Conservation (phyloP, 2,329 filamentous ascomycete genomes). For the Hymenoscyphus linearis region DNA sequence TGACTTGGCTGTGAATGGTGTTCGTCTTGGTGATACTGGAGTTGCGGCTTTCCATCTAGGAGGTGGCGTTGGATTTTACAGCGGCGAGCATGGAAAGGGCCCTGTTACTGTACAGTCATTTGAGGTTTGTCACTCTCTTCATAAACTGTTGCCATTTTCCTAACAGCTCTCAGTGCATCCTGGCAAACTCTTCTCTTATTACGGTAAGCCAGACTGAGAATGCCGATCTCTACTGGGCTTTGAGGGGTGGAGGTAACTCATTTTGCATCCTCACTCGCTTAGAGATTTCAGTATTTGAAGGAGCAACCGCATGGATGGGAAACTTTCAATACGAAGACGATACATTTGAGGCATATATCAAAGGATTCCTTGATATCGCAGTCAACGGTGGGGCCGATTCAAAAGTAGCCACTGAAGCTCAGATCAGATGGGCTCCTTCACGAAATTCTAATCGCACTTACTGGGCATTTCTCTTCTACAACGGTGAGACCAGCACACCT, state of each 20-base stretch:
- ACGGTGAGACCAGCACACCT: conserved; percentile 9
- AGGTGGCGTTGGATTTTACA: conserved; percentile 19
- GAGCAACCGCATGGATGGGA: conserved; percentile 12
- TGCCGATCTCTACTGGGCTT: conserved; percentile 37
- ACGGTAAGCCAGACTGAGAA: conserved; percentile 35
- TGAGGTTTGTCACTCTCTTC: conserved; percentile 8
- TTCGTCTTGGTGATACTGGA: conserved; percentile 14
- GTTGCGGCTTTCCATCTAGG: conserved; percentile 18
- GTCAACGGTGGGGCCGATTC: conserved; percentile 1
- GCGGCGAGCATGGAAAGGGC: conserved; percentile 17
- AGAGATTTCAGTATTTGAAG: conserved; percentile 12
- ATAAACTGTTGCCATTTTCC: neutral
- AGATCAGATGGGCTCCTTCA: conserved; percentile 1
- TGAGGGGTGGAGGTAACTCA: conserved; percentile 40
- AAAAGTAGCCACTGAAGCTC: conserved; percentile 3
- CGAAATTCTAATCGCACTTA: conserved; percentile 2
- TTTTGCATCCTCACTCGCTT: conserved; percentile 47
- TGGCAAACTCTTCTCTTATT: conserved; percentile 27
- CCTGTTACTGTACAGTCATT: conserved; percentile 14
- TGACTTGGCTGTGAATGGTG: conserved; percentile 13
- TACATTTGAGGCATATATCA: conserved; percentile 6
- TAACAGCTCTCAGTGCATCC: neutral
- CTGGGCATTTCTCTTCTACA: conserved; percentile 13
- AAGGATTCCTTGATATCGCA: conserved; percentile 3
- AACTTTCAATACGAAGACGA: conserved; percentile 9